Conservation (phyloP, 768 basidiomycete species). For the Hysterangium stoloniferum region DNA sequence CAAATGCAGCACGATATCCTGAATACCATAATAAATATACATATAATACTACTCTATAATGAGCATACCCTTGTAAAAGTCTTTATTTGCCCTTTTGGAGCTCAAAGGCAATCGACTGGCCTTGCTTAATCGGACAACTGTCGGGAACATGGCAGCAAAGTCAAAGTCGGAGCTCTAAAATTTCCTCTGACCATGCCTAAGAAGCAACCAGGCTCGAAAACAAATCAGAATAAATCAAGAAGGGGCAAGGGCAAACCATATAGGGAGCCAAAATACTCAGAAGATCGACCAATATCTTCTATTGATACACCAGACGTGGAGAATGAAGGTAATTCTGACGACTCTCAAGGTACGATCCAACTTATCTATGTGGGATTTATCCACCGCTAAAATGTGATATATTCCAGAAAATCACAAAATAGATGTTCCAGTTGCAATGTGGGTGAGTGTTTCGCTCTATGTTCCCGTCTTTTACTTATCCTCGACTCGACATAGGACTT, state of each 20-base stretch:
- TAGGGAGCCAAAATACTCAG: slow-evolving; percentile 7
- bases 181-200: not conserved
- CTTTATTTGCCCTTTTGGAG: slow-evolving; percentile 86
- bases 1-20: slow-evolving; percentile 79
- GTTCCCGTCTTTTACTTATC: not conserved
- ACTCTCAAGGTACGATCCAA: slow-evolving; percentile 21
- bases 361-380: not conserved
- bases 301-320: slow-evolving; percentile 38
- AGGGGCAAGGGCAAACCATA: not conserved
- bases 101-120: slow-evolving; percentile 80
- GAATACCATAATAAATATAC: not conserved
- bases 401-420: slow-evolving; percentile 24
- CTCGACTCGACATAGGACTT: slow-evolving; percentile 64
- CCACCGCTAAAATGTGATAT: not conserved
- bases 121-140: slow-evolving; percentile 63
- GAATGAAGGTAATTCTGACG: slow-evolving; percentile 30
- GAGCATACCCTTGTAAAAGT: slow-evolving; percentile 87
- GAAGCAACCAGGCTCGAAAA: not conserved
- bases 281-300: slow-evolving; percentile 50
- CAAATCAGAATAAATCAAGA: not conserved
- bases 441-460: slow-evolving; percentile 49
- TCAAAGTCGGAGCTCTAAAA: slow-evolving; percentile 11
- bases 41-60: not conserved
- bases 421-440: slow-evolving; percentile 86
- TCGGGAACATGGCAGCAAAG: slow-evolving; percentile 50